Evolutionary conservation across 2,329 filamentous ascomycete species (phyloP), one percentile per base, ranked within the genome.

Genomic region (Diaporthe velutina): DNA sequence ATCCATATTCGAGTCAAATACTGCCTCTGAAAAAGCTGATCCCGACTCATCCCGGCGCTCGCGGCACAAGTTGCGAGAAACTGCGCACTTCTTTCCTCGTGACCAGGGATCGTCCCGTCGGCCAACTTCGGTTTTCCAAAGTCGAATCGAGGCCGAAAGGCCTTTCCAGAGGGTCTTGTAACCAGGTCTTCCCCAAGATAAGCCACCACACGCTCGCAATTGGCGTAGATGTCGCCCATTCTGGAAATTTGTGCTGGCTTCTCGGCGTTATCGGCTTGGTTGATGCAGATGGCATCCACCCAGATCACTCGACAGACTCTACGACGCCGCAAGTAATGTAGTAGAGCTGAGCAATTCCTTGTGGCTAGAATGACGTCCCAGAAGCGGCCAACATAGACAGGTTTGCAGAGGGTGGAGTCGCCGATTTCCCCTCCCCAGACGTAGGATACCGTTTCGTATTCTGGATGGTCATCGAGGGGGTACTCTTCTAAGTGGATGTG

Each of bases 391-490:
- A 80, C 28, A 54, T 74, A 82, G 13, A 81, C 73, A 30, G 79
- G 80, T 9, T 40, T 33, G 33, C 74, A 76, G 2, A 55, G 76
- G 0, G 76, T 61, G 25, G 40, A 77, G 57, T 82, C 80, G 7
- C 60, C 76, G 13, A 78, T 74, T 64, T 82, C 80, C 22, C 79
- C 80, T 9, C 30, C 80, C 80, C 81, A 82, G 1, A 77, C 77
- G 60, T 82, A 81, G 0, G 80, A 82, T 9, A 78, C 76, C 0
- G 79, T 77, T 64, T 82, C 80, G 70, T 82, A 81, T 45, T 82
- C 80, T 2, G 80, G 80, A 30, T 74, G 75, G 48, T 68, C 78
- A 70, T 76, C 48, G 38, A 77, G n/a, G 0, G 9, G 12, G 33
- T 77, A 74, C 1, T 71, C 73, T 57, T 78, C 78, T 15, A 79